Percentiles rank a stretch among this genome's conserved stretches.
Evolutionary conservation across 805 yeast genomes (phyloP).

Genomic region (Dipodascus geniculatus): DNA sequence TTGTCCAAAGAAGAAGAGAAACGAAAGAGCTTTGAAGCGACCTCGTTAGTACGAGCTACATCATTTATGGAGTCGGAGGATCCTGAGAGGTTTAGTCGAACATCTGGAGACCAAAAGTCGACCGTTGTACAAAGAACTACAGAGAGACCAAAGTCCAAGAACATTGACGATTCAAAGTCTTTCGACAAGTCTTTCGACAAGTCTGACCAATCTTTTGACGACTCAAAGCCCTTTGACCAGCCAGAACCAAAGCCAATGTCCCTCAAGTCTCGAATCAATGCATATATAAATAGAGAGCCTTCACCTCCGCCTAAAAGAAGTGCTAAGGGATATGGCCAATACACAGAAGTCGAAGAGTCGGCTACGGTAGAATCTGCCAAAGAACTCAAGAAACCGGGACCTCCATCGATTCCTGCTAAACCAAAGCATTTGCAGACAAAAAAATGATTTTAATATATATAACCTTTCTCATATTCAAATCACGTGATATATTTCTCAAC

Average conservation of each 20-base stretch:
- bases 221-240: not conserved
- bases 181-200: not conserved
- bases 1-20: not conserved
- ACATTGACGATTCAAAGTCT: too few relatives aligned
- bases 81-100: not conserved
- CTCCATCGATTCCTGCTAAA: not conserved
- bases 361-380: not conserved
- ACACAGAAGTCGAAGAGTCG: constrained; percentile 31
- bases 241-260: constrained; percentile 14
- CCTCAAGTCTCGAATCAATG: constrained; percentile 27
- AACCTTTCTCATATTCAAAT: not conserved
- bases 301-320: constrained; percentile 42
- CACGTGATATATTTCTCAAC: not conserved
- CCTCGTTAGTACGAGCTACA: not conserved
- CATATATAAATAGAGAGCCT: constrained; percentile 19
- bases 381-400: not conserved
- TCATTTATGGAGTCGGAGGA: not conserved
- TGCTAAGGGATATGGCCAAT: constrained; percentile 76
- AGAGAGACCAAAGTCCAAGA: not conserved
- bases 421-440: not conserved
- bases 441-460: not conserved
- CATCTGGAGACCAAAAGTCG: not conserved
- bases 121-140: not conserved
- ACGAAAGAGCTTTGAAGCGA: not conserved
- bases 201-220: not conserved